Base-by-base conservation (phyloP, 148 eudicot genomes). In the Nepenthes mirabilis region DNA sequence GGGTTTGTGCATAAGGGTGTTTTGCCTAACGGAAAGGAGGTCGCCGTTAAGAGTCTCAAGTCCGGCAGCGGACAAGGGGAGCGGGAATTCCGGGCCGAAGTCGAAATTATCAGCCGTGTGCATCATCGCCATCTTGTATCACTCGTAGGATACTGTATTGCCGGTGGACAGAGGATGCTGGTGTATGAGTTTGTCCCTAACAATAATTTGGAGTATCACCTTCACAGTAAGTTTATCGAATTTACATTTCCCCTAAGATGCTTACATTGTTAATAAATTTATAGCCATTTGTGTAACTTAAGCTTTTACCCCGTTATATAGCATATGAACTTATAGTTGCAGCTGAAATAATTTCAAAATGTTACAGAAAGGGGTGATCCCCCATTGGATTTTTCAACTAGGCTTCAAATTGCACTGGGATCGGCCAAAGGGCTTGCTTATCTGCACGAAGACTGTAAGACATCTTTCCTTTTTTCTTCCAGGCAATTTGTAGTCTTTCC, bases 51-150 rank as follows among this genome's bases (percentile, higher is more conserved):
- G 72, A 80, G 94, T 65, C 79, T 90, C 35, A 90, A 90, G 62
- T 49, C 79, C 1, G 97, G 97, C 9, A 86, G 94, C 9, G 97
- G 97, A 2, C 97, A 90, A 63, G 97, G 97, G 0, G 97, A 90
- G 37, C 56, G 97, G 59, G 97, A 89, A 58, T 89, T 89, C 36
- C 85, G 77, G 54, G 77, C 93, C 0, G 93, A 85, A 74, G 93
- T 89, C 35, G 96, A 89, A 55, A 89, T 86, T 43, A 86, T 89
- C 65, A 89, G 97, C 60, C 80, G 96, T 14, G 89, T 88, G 36
- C 96, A 88, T 66, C 96, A 88, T 69, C 88, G 96, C 13, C 85
- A 88, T 67, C 77, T 88, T 14, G 91, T 88, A 56, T 85, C 96
- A 0, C 72, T 88, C 36, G 96, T 88, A 1, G 96, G 96, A 4